Conservation (phyloP, 805 yeast genomes). For the Gaillardinia entomophila region DNA sequence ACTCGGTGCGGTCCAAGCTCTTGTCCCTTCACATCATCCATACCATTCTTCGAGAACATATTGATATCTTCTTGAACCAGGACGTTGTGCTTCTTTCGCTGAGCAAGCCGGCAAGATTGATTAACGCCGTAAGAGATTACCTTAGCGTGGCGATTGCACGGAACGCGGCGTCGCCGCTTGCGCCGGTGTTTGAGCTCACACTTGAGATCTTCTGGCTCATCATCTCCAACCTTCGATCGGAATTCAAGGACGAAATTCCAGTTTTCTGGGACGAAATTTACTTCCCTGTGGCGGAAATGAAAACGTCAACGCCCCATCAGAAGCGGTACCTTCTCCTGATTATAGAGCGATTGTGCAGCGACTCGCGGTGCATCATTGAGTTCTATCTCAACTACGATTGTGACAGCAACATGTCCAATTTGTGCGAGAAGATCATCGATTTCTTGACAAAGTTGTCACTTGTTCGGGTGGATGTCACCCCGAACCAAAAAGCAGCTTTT, state of each 20-base stretch:
- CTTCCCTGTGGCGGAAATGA: constrained; percentile 89
- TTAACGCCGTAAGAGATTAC: constrained; percentile 79
- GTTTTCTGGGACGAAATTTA: constrained; percentile 90
- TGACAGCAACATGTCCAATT: constrained; percentile 72
- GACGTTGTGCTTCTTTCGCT: constrained; percentile 47
- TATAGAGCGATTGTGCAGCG: constrained; percentile 77
- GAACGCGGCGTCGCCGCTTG: constrained; percentile 86
- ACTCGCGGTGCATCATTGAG: constrained; percentile 88
- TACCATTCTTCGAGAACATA: constrained; percentile 77
- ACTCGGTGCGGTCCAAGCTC: constrained; percentile 85
- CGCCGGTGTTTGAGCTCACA: constrained; percentile 88
- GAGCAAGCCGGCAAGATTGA: constrained; percentile 51
- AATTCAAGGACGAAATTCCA: constrained; percentile 89
- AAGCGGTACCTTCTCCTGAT: constrained; percentile 79
- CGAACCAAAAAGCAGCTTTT: constrained; percentile 53
- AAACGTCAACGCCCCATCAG: constrained; percentile 87
- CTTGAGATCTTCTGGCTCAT: constrained; percentile 92
- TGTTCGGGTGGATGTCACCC: constrained; percentile 65
- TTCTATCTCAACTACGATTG: constrained; percentile 94
- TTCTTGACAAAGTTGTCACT: constrained; percentile 69
- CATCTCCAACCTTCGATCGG: constrained; percentile 74
- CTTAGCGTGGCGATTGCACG: constrained; percentile 76
- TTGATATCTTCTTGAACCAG: constrained; percentile 67
- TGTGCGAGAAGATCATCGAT: constrained; percentile 78
- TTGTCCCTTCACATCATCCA: constrained; percentile 84